Evolutionary conservation across 2,329 filamentous ascomycete species (phyloP).

Genomic region (Verticillium tricorpus): DNA sequence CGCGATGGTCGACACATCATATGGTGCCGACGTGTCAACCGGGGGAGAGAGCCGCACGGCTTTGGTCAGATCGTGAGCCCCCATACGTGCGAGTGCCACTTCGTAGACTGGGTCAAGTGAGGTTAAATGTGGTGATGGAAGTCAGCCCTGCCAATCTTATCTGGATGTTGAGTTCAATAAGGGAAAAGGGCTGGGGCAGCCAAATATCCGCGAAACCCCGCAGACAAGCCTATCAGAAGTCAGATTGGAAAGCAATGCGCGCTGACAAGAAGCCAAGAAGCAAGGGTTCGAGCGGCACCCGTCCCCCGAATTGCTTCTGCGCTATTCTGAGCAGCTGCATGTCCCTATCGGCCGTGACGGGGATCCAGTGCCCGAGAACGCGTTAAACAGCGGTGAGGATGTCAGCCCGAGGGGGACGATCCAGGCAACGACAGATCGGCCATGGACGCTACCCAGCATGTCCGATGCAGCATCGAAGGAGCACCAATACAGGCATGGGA

Average conservation of each 20-base stretch:
- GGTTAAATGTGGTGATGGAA: not conserved
- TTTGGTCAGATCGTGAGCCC: slow-evolving; percentile 8
- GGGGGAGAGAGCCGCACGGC: slow-evolving; percentile 30
- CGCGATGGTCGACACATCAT: slow-evolving; percentile 38
- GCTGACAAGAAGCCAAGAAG: not conserved
- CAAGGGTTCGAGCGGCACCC: not conserved
- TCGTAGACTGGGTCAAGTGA: not conserved
- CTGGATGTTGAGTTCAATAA: not conserved
- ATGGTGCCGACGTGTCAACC: slow-evolving; percentile 38
- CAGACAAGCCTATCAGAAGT: not conserved
- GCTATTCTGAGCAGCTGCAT: not conserved
- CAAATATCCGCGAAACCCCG: not conserved
- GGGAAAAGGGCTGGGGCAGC: not conserved
- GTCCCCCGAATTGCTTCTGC: not conserved
- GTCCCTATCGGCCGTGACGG: not conserved
- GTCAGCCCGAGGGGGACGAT: not conserved
- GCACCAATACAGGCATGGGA: too few species aligned
- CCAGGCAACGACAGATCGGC: too few species aligned
- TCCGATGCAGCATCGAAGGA: too few species aligned
- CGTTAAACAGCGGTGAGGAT: not conserved
- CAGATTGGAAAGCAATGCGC: not conserved
- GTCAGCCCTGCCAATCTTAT: not conserved
- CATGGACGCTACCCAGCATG: too few species aligned
- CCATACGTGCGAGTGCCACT: slow-evolving; percentile 6
- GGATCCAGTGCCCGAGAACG: not conserved